Evolutionary conservation across 306 rosid genomes (phyloP).

Genomic region (Malus domestica): ASM211411v1 NC_041792.1:30274407-30274906

Average conservation of each 20-base stretch:
- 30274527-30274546: conserved; percentile 81
- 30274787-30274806: conserved; percentile 68
- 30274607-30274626: conserved; percentile 73
- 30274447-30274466: neutral
- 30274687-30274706: conserved; percentile 35
- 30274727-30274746: neutral
- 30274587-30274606: conserved; percentile 84
- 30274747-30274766: neutral
- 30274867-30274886: conserved; percentile 67
- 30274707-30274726: neutral
- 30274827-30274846: conserved; percentile 97
- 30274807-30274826: conserved; percentile 68
- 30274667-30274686: conserved; percentile 77
- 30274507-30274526: conserved; percentile 86
- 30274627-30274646: conserved; percentile 72
- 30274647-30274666: conserved; percentile 90
- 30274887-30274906: conserved; percentile 97
- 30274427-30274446: neutral
- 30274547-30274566: conserved; percentile 80
- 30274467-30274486: neutral
- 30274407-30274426: neutral
- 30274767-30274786: neutral
- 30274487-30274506: neutral
- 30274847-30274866: conserved; percentile 72
- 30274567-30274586: conserved; percentile 69